Conservation (phyloP, 768 basidiomycete species). For the Amanita molliuscula region DNA sequence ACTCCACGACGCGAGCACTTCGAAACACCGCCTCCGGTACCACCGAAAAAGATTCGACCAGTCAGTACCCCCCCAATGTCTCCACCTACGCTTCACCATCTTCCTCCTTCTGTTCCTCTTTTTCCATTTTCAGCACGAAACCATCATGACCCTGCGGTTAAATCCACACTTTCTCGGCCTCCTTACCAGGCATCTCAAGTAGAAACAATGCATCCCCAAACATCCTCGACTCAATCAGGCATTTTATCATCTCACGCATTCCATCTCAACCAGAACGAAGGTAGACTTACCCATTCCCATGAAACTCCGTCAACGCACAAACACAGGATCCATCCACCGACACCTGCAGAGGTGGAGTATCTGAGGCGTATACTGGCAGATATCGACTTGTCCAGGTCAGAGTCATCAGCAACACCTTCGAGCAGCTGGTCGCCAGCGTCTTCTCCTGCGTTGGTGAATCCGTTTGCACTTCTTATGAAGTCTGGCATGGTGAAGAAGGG, state of each 20-base stretch:
- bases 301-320: neutral
- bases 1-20: neutral
- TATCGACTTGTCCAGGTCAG: slow-evolving; percentile 29
- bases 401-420: slow-evolving; percentile 22
- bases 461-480: slow-evolving; percentile 1
- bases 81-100: slow-evolving; percentile 6
- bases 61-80: slow-evolving; percentile 2
- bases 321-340: slow-evolving; percentile 37
- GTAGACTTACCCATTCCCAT: neutral
- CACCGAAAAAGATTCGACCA: neutral
- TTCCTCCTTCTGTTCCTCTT: slow-evolving; percentile 5
- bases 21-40: neutral
- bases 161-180: neutral
- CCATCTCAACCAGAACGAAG: neutral
- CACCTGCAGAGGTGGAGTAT: slow-evolving; percentile 52
- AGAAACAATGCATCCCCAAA: neutral
- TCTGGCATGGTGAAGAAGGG: neutral
- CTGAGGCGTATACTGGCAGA: slow-evolving; percentile 63
- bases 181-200: neutral
- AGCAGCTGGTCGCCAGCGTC: neutral
- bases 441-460: neutral
- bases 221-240: neutral
- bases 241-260: neutral
- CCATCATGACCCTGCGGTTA: neutral
- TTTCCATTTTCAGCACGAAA: neutral